Base-by-base conservation (phyloP, 1,284 basidiomycete species). In the Meira nashicola region DNA sequence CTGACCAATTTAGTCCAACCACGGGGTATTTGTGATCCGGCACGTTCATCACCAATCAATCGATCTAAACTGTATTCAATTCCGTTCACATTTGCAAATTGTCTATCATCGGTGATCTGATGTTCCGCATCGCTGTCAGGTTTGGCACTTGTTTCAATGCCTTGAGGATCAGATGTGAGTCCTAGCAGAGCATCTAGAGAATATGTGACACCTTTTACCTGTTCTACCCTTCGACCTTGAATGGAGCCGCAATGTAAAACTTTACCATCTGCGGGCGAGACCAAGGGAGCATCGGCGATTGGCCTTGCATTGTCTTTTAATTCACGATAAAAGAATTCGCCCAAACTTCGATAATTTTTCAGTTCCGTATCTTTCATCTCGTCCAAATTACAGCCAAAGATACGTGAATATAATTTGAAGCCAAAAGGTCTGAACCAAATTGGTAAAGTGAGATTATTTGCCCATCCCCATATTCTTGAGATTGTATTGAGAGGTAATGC, bases 121-220 rank as follows among this genome's bases (percentile, higher is more conserved):
- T 52, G 84, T 81, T 62, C 82, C 21, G 43, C 38, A 39, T 39
- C 37, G 5, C 58, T 61, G 10, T 54, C 64, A 14, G 50, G 50
- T 33, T 41, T 53, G 23, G 39, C 63, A 44, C 23, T 56, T 43
- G 54, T 60, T 39, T 70, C 71, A 17, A 65, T 68, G 1, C 67
- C 56, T 44, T 70, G 63, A 5, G 73, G 70, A 21, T 25, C 49
- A 47, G 66, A 68, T 28, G 58, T 63, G 10, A 62, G 62, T 28
- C 68, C 68, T 1, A 97, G 86, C 0, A 98, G 83, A 0, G 93
- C 92, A 67, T 94, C 89, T 23, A 98, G 84, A 7, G 92, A 95
- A 76, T 97, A 97, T 0, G 92, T 97, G 66, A 95, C 70, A 15
- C 94, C 94, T 80, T 98, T 99, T 74, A 99, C 92, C 80, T 97